Percentiles rank a stretch among this genome's conserved stretches.
phyloP scores from a whole-genome alignment of 2,329 filamentous ascomycete genomes.

The Dactylellina parvicollis region DNA sequence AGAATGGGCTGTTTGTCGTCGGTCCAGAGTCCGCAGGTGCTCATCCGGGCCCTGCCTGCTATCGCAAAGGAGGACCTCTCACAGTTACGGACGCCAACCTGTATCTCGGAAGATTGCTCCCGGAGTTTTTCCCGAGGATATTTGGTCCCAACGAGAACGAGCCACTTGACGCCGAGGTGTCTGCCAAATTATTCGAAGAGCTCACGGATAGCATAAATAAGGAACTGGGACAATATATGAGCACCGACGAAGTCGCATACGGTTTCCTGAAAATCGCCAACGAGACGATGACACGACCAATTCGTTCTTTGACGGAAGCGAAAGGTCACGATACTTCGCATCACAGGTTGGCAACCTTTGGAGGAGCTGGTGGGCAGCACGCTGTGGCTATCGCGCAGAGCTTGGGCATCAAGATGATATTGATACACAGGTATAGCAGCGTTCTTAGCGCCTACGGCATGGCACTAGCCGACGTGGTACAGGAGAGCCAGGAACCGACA shows the following conservation, averaged over 20 bases:
- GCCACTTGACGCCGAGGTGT: constrained; percentile 78
- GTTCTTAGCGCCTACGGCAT: constrained; percentile 92
- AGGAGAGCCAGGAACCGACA: constrained; percentile 84
- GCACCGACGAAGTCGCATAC: constrained; percentile 83
- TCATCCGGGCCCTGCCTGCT: constrained; percentile 89
- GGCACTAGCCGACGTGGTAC: constrained; percentile 90
- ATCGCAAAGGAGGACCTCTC: constrained; percentile 85
- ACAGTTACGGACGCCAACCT: constrained; percentile 95
- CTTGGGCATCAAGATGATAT: constrained; percentile 82
- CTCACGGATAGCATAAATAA: constrained; percentile 80
- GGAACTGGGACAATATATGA: constrained; percentile 77
- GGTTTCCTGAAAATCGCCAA: constrained; percentile 91
- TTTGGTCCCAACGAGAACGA: constrained; percentile 90
- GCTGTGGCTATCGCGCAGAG: constrained; percentile 89
- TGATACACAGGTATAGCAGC: constrained; percentile 87
- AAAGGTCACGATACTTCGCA: constrained; percentile 91
- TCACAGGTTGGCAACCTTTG: constrained; percentile 90
- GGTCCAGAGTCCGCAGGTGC: constrained; percentile 89
- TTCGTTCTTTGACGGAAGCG: constrained; percentile 88
- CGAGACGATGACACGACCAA: constrained; percentile 89
- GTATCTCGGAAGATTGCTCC: constrained; percentile 82
- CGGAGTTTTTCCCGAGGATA: constrained; percentile 94
- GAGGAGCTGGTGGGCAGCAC: constrained; percentile 89
- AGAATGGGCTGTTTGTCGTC: constrained; percentile 88
- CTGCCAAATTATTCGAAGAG: constrained; percentile 77